Conservation (phyloP, 2,329 filamentous ascomycete species). For the Ampelomyces quisqualis region DNA sequence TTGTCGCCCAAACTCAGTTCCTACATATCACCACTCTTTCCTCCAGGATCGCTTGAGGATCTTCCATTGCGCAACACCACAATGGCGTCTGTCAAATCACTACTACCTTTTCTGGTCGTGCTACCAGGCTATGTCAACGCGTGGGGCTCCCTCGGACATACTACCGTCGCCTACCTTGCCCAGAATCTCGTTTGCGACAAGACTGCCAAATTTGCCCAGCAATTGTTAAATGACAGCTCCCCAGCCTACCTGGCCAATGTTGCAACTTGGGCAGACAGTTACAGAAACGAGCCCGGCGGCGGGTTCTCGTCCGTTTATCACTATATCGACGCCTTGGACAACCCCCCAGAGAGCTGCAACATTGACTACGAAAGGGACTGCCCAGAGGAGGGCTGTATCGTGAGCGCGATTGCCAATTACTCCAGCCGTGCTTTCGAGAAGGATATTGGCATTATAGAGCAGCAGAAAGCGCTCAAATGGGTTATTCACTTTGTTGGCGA, state of each 20-base stretch:
- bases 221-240: constrained; percentile 48
- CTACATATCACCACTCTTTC: too few relatives aligned
- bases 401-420: constrained; percentile 56
- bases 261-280: constrained; percentile 56
- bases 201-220: constrained; percentile 49
- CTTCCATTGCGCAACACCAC: too few relatives aligned
- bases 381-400: constrained; percentile 51
- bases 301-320: constrained; percentile 52
- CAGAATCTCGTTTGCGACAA: constrained; percentile 49
- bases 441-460: constrained; percentile 33
- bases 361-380: constrained; percentile 57
- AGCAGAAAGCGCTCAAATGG: constrained; percentile 52
- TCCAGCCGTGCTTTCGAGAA: constrained; percentile 43
- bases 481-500: constrained; percentile 65
- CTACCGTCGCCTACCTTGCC: constrained; percentile 57
- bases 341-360: constrained; percentile 51
- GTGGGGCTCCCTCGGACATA: constrained; percentile 58
- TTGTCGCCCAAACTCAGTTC: neutral
- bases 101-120: constrained; percentile 28
- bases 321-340: constrained; percentile 55
- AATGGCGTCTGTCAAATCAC: constrained; percentile 28
- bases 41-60: too few relatives aligned
- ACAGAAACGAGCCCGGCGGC: constrained; percentile 52
- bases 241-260: constrained; percentile 53
- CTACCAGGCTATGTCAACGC: constrained; percentile 34